Evolutionary conservation across 805 yeast species (phyloP), one percentile per base, ranked within the genome.

Genomic region (Candida railenensis): DNA sequence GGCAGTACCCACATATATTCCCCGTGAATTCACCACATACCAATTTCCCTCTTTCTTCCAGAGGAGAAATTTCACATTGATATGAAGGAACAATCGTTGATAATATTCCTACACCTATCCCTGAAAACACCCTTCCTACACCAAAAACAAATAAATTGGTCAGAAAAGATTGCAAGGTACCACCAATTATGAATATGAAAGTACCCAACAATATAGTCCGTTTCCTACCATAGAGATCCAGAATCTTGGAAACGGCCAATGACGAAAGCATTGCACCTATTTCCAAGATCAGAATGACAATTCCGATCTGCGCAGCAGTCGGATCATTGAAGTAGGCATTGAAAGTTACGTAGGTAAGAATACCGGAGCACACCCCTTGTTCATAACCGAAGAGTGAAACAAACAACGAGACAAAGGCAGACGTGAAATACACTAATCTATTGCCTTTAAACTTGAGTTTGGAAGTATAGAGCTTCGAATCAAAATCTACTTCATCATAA

Each of bases 21-120:
- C 96, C 95, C 0, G 95, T 84, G 65, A 89, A 90, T 61, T 89
- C 95, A 33, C 89, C 85, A 60, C 96, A 87, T 3, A 92, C 96
- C 45, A 89, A 71, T 57, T 81, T 78, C 2, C 96, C 96, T 58
- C 96, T 76, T 54, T 87, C 87, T 58, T 87, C 87, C 20, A 90
- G 85, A 1, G 96, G 96, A 4, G 91, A 81, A 42, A 90, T 87
- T 60, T 89, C 97, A 42, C 91, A 82, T 62, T 89, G 96, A 65
- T 88, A 89, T 42, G 88, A 83, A 1, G 96, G 96, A 9, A 89
- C 91, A 51, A 89, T 85, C 5, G 95, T 84, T 21, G 91, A 83
- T 40, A 89, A 69, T 45, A 89, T 69, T 2, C 97, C 97, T 21
- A 89, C 91, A 1, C 96, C 96, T n/a, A 89, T 54, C 15, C 97